Base-by-base conservation (phyloP, 2,329 filamentous ascomycete genomes). In the Escovopsis weberi region DNA sequence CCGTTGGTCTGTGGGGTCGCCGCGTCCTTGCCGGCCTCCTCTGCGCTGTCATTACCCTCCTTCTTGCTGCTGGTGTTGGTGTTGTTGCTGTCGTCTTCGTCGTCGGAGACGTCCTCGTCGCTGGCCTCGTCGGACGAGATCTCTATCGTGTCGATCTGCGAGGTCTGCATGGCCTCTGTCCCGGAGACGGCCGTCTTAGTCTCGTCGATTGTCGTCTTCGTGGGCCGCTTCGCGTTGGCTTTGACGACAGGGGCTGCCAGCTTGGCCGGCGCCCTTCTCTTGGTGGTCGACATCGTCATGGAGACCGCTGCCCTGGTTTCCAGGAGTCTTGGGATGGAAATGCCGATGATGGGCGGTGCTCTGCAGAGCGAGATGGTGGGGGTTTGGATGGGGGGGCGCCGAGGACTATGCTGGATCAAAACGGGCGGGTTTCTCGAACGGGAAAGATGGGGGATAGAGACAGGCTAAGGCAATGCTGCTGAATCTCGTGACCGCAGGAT, bases 261-360 rank as follows among this genome's bases (percentile, higher is more conserved):
- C 61, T 71, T 72, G 48, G 67, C 65, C 46, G 72, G 62, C 44
- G 69, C 64, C 68, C 78, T 80, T 56, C 75, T 66, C 60, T 77
- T 80, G 39, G 74, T 70, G 37, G 74, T 71, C 47, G 75, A 74
- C 70, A 78, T 76, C 47, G 55, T 53, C 52, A 54, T 57, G 46
- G 45, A 44, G 41, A 32, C 37, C 10, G 40, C 15, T 15, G 15
- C 15, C 15, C 15, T 15, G 15, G 15, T 15, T 15, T 15, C 15
- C 32, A 19, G 33, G 28, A 38, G 40, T 11, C n/a, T 6, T 39
- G 26, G 35, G 37, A 23, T 26, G 30, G 15, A 18, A 28, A 26
- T 33, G 15, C n/a, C 32, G 26, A 38, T 34, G 38, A 26, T 39
- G 39, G 40, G 15, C 15, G 15, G 15, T 2, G 15, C 15, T 2